These are phyloP conservation scores for Curvularia sp. DNA, from an alignment of 2,329 filamentous ascomycete genomes.

Conservation along the genomic window DNA sequence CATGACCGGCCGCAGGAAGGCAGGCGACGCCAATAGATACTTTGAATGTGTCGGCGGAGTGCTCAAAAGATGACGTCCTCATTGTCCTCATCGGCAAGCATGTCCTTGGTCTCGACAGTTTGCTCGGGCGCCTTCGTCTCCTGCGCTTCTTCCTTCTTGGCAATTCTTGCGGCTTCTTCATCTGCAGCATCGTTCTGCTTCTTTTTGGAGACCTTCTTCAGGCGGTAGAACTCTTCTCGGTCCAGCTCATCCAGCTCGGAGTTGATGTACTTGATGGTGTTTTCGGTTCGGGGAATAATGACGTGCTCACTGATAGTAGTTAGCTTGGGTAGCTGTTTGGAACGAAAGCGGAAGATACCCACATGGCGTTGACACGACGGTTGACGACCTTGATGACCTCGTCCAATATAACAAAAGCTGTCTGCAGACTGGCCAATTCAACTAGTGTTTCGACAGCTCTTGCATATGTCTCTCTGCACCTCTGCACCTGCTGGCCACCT, in stretches of 20 bases:
- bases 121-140: slow-evolving; percentile 35
- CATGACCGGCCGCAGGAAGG: neutral
- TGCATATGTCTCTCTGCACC: slow-evolving; percentile 93
- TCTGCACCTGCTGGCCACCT: slow-evolving; percentile 95
- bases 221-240: slow-evolving; percentile 94
- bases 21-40: neutral
- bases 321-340: slow-evolving; percentile 18
- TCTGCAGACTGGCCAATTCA: slow-evolving; percentile 93
- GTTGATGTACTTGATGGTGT: slow-evolving; percentile 99
- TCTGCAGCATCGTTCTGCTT: slow-evolving; percentile 62
- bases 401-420: slow-evolving; percentile 95
- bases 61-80: slow-evolving; percentile 83
- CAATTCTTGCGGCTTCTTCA: slow-evolving; percentile 46
- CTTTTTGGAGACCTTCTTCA: slow-evolving; percentile 89
- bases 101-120: slow-evolving; percentile 62
- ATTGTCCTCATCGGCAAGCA: slow-evolving; percentile 78
- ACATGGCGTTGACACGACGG: slow-evolving; percentile 96
- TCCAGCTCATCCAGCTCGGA: slow-evolving; percentile 97
- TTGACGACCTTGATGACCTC: slow-evolving; percentile 99
- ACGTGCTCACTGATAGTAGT: slow-evolving; percentile 73
- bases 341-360: slow-evolving; percentile 48
- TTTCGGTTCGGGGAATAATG: slow-evolving; percentile 97
- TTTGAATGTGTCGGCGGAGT: slow-evolving; percentile 1
- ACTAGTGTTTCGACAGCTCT: slow-evolving; percentile 95
- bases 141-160: slow-evolving; percentile 51